Evolutionary conservation across 1,139 yeast genomes (phyloP).

Genomic region (Arxiozyma heterogenica): DNA sequence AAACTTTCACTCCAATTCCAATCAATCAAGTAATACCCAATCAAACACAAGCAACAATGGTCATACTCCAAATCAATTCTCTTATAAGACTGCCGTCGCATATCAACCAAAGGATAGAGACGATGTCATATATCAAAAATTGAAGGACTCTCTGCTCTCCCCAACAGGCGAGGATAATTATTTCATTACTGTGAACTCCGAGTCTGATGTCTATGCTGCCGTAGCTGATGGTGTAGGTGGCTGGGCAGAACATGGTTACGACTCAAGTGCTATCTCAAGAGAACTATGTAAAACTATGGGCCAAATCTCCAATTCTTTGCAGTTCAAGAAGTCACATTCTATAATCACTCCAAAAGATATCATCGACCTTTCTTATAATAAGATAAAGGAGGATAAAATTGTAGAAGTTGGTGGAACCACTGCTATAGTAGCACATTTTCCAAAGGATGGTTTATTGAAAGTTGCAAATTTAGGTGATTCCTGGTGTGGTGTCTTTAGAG

Average conservation of each 20-base stretch:
- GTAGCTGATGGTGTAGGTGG: constrained; percentile 99
- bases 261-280: constrained; percentile 71
- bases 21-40: constrained; percentile 5
- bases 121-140: constrained; percentile 34
- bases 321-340: constrained; percentile 7
- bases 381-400: constrained; percentile 43
- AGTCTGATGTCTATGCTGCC: constrained; percentile 49
- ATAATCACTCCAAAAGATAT: constrained; percentile 41
- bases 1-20: constrained; percentile 2
- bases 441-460: constrained; percentile 44
- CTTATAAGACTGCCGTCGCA: constrained; percentile 55
- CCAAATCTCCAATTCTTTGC: constrained; percentile 18
- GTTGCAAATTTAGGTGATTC: constrained; percentile 91
- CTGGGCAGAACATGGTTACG: constrained; percentile 88
- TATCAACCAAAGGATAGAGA: constrained; percentile 64
- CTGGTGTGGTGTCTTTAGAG: constrained; percentile 81
- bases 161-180: constrained; percentile 87
- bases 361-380: constrained; percentile 46
- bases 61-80: constrained; percentile 4
- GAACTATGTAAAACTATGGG: constrained; percentile 48
- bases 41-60: neutral
- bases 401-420: constrained; percentile 96
- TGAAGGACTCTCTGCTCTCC: constrained; percentile 33
- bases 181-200: constrained; percentile 41
- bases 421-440: constrained; percentile 72